A percentile compares a stretch with the other conserved stretches of the same genome.
Conservation (phyloP, 2,329 filamentous ascomycete species). For the Cladosporium sp. region DNA sequence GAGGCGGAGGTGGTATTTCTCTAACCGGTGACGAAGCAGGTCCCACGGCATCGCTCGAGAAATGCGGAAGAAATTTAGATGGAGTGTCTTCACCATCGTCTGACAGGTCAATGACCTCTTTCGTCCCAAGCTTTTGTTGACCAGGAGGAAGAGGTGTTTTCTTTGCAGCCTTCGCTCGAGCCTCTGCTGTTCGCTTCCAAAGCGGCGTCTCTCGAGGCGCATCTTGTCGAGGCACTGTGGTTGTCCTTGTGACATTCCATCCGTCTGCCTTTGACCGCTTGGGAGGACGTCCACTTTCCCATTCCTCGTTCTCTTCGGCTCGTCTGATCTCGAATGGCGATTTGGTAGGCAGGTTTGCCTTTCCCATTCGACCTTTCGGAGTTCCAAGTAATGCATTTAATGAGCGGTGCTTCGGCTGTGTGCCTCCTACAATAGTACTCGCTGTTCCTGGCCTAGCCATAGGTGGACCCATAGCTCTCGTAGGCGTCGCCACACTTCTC, state of each 20-base stretch:
- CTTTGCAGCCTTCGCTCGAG: slow-evolving; percentile 18
- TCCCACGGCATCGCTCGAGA: slow-evolving; percentile 23
- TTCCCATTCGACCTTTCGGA: slow-evolving; percentile 59
- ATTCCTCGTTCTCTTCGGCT: slow-evolving; percentile 28
- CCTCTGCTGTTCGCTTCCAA: slow-evolving; percentile 25
- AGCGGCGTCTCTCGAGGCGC: slow-evolving; percentile 19
- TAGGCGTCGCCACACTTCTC: slow-evolving; percentile 11
- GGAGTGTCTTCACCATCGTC: slow-evolving; percentile 30
- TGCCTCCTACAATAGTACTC: not conserved
- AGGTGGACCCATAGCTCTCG: slow-evolving; percentile 16
- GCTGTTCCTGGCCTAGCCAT: not conserved
- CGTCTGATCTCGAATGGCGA: slow-evolving; percentile 63
- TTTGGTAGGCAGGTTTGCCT: slow-evolving; percentile 51
- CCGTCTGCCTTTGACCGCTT: slow-evolving; percentile 31
- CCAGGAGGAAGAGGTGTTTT: slow-evolving; percentile 15
- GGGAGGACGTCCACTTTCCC: slow-evolving; percentile 30
- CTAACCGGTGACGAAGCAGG: slow-evolving; percentile 20
- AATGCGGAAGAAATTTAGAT: slow-evolving; percentile 22
- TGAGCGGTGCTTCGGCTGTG: slow-evolving; percentile 51
- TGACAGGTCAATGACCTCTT: slow-evolving; percentile 33
- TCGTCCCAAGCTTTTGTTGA: slow-evolving; percentile 22
- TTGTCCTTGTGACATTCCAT: slow-evolving; percentile 21
- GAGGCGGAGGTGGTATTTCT: slow-evolving; percentile 15
- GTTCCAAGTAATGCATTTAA: slow-evolving; percentile 62
- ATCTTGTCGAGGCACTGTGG: slow-evolving; percentile 3